phyloP scores from a whole-genome alignment of 495 filamentous ascomycete genomes.

The Daldinia loculata region DNA sequence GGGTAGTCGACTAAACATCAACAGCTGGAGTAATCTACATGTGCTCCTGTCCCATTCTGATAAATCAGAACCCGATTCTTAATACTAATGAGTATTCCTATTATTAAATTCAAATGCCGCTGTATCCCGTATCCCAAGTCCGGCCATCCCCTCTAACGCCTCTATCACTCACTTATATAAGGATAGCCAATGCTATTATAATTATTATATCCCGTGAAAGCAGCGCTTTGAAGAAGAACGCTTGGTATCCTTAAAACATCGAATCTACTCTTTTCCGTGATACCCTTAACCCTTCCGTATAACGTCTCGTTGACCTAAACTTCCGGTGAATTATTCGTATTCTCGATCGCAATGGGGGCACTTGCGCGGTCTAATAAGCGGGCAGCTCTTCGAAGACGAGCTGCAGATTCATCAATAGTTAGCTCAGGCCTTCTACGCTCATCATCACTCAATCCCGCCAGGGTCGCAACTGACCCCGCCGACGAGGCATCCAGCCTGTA shows the following conservation, averaged over 20 bases:
- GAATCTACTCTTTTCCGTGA: neutral
- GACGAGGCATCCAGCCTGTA: neutral
- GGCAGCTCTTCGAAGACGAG: constrained; percentile 39
- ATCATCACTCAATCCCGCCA: constrained; percentile 21
- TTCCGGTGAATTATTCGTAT: neutral
- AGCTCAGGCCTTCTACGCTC: constrained; percentile 26
- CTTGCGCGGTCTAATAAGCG: constrained; percentile 10
- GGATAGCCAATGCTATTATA: neutral
- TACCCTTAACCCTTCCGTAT: neutral
- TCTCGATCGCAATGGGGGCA: neutral
- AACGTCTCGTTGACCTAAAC: neutral
- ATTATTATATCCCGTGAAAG: neutral
- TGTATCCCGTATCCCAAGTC: constrained; percentile 15
- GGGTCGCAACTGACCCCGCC: constrained; percentile 12
- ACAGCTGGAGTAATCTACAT: neutral
- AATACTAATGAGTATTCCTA: constrained; percentile 28
- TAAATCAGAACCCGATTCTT: constrained; percentile 1
- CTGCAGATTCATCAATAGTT: constrained; percentile 33
- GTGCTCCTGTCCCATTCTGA: neutral
- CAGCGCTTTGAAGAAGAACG: neutral
- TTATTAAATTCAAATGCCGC: constrained; percentile 7
- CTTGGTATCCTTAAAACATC: neutral
- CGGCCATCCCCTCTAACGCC: neutral
- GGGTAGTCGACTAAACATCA: neutral
- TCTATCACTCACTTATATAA: neutral